Evolutionary conservation across 164 flowering plant genomes (phyloP), one percentile per base, ranked within the genome.

Genomic region (Vitis rotundifolia): DNA sequence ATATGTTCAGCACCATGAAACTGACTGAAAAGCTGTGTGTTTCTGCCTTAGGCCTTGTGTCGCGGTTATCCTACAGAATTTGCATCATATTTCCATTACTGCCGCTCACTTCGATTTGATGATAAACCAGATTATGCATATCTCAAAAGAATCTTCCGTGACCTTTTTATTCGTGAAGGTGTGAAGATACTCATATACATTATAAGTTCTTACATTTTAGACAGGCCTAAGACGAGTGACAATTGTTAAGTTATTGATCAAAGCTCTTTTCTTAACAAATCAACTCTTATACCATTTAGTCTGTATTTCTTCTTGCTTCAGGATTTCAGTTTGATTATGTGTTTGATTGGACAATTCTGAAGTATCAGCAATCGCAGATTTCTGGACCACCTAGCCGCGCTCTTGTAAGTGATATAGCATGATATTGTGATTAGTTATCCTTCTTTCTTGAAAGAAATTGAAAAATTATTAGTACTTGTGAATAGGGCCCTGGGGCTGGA

Each of bases 151-250:
- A 84, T 95, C 48, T 91, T 95, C 74, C 96, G 97, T 55, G 99
- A 95, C 77, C 96, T 93, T 65, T 95, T 95, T 59, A 95, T 93
- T 64, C 97, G 93, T 64, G 99, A 95, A 95, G 99, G 99, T 95
- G 55, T 49, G 76, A n/a, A 47, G 29, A 59, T 55, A 22, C 26
- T 22, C 26, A 22, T 22, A 22, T 22, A 22, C 26, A 22, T 22
- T 22, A 1, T 22, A 22, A 22, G 26, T 15, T 16, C 1, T 44
- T 37, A 71, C 51, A n/a, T 48, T 12, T 53, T 61, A 9, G 18
- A 44, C 10, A 37, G 44, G 8, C 44, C 44, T 37, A 22, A 22
- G 26, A 22, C 2, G 26, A 22, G 26, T 22, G 26, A 22, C 26
- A 22, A 22, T 22, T 1, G 26, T 22, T 22, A 22, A 22, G 26